Percentiles rank a stretch among this genome's conserved stretches.
Evolutionary conservation across 2,329 filamentous ascomycete genomes (phyloP).

Genomic region (Colletotrichum eleusines): DNA sequence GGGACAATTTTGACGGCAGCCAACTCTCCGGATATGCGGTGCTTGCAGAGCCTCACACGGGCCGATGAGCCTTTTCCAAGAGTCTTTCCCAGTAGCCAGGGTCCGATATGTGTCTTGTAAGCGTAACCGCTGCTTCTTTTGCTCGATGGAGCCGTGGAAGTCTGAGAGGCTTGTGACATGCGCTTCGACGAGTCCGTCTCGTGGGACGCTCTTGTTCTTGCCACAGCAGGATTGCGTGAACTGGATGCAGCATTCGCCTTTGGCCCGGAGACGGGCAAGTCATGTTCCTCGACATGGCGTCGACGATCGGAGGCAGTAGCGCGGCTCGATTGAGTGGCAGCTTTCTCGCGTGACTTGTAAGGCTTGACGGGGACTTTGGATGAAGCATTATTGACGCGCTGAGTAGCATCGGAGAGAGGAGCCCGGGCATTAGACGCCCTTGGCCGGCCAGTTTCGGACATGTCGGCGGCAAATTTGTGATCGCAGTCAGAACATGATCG

Average conservation of each 20-base stretch:
- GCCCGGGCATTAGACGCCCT: conserved; percentile 46
- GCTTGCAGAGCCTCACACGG: conserved; percentile 86
- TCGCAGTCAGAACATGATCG: conserved; percentile 36
- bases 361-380: conserved; percentile 47
- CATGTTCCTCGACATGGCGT: conserved; percentile 39
- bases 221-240: conserved; percentile 44
- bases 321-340: conserved; percentile 21
- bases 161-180: conserved; percentile 56
- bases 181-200: conserved; percentile 52
- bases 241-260: conserved; percentile 23
- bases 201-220: conserved; percentile 47
- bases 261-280: conserved; percentile 13
- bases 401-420: conserved; percentile 62
- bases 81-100: conserved; percentile 92
- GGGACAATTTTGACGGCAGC: conserved; percentile 97
- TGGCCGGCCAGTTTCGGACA: conserved; percentile 39
- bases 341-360: conserved; percentile 49
- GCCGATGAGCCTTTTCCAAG: conserved; percentile 92
- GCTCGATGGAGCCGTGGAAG: conserved; percentile 53
- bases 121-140: conserved; percentile 54
- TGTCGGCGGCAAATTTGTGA: conserved; percentile 12
- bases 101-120: conserved; percentile 84
- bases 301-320: conserved; percentile 34
- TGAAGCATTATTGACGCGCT: conserved; percentile 58
- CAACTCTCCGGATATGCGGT: conserved; percentile 80